phyloP scores from a whole-genome alignment of 2,329 filamentous ascomycete species.

The Monosporascus cannonballus region DNA sequence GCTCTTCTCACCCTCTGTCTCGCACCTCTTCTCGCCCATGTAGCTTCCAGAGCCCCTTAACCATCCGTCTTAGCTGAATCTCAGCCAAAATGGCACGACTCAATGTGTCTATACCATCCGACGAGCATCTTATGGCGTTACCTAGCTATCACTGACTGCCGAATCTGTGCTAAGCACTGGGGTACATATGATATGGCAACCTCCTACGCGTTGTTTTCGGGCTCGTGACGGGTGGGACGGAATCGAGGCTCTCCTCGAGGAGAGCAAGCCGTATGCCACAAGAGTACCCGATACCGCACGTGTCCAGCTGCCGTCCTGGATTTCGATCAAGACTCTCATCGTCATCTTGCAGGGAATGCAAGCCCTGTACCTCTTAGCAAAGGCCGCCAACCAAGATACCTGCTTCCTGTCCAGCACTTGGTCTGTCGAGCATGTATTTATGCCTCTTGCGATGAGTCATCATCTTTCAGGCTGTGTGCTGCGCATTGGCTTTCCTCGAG shows the following conservation, averaged over 20 bases:
- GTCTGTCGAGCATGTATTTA: conserved; percentile 4
- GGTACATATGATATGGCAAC: conserved; percentile 17
- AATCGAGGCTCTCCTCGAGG: conserved; percentile 12
- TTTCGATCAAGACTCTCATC: conserved; percentile 11
- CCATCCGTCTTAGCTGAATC: neutral
- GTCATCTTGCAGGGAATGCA: conserved; percentile 6
- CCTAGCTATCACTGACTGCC: conserved; percentile 22
- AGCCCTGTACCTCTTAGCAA: conserved; percentile 1
- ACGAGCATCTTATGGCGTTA: conserved; percentile 9
- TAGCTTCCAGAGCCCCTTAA: neutral
- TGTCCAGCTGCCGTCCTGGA: conserved; percentile 5
- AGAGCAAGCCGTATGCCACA: conserved; percentile 4
- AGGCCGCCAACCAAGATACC: too few species aligned
- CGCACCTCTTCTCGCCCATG: neutral
- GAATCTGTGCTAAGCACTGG: conserved; percentile 20
- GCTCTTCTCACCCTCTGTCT: neutral
- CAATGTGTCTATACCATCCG: neutral
- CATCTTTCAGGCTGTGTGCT: conserved; percentile 13
- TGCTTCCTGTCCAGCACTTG: too few species aligned
- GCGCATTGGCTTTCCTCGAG: conserved; percentile 10
- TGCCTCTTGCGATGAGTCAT: conserved; percentile 10
- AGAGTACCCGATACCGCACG: conserved; percentile 1
- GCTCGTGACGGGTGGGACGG: conserved; percentile 23
- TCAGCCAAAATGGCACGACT: neutral
- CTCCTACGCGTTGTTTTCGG: conserved; percentile 24